Evolutionary conservation across 1,284 basidiomycete genomes (phyloP).

Genomic region (Trametes pubescens): DNA sequence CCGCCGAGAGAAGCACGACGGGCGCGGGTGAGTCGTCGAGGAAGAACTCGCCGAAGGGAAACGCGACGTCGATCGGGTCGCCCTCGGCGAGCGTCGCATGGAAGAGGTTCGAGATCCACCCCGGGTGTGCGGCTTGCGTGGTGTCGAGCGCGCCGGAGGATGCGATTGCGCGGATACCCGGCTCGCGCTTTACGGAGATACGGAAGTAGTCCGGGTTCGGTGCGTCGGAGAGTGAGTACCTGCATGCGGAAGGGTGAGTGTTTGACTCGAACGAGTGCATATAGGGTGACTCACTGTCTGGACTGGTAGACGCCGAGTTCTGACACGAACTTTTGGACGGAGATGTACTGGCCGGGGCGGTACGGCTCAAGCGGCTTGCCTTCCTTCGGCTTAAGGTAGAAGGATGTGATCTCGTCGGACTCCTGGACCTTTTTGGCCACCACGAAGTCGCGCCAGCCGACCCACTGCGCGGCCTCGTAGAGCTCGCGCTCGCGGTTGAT

Average conservation of each 20-base stretch:
- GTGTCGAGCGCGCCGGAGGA: constrained; percentile 15
- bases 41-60: constrained; percentile 41
- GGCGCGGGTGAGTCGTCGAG: constrained; percentile 36
- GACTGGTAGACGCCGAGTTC: constrained; percentile 30
- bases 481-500: constrained; percentile 38
- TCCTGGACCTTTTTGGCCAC: constrained; percentile 36
- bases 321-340: constrained; percentile 24
- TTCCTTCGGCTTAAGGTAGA: constrained; percentile 39
- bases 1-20: constrained; percentile 39
- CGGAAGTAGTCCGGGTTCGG: too few relatives aligned
- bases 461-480: constrained; percentile 36
- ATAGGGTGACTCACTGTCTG: constrained; percentile 31
- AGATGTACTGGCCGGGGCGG: constrained; percentile 39
- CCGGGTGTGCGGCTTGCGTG: constrained; percentile 28
- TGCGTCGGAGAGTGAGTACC: too few relatives aligned
- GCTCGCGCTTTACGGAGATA: too few relatives aligned
- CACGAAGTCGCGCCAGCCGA: constrained; percentile 38
- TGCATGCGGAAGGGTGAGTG: background rate
- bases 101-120: constrained; percentile 36
- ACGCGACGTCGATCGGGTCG: constrained; percentile 35
- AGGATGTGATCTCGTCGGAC: constrained; percentile 38
- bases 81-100: constrained; percentile 36
- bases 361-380: constrained; percentile 32
- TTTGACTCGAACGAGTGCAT: background rate
- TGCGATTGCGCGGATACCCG: background rate